phyloP scores from a whole-genome alignment of 352 stramenopile genomes.

The Blastocystis sp. region DNA sequence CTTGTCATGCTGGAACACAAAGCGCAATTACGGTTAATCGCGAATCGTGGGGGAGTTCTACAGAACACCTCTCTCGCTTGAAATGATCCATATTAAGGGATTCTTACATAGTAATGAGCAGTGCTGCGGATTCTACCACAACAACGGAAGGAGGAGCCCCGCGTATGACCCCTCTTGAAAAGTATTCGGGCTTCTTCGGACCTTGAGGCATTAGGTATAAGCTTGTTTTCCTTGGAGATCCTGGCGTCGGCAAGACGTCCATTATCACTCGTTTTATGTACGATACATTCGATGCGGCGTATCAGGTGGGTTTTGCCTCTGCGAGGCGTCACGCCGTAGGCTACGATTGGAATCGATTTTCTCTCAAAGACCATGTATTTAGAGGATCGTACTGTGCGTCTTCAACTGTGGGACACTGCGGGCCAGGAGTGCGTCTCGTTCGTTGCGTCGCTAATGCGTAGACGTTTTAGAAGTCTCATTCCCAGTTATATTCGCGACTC shows the following conservation, averaged over 20 bases:
- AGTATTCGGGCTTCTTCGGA: background rate
- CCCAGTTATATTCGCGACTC: constrained; percentile 96
- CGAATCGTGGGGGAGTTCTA: background rate
- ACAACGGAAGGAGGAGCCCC: constrained; percentile 62
- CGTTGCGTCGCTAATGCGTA: constrained; percentile 54
- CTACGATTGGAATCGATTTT: constrained; percentile 99
- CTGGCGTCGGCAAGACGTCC: constrained; percentile 98
- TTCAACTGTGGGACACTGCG: constrained; percentile 98
- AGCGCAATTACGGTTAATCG: background rate
- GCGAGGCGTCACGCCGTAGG: constrained; percentile 77
- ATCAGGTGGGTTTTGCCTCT: constrained; percentile 80
- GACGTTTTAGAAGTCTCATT: constrained; percentile 89
- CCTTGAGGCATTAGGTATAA: constrained; percentile 75
- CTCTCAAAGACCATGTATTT: constrained; percentile 99
- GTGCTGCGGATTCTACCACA: constrained; percentile 34
- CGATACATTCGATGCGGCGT: constrained; percentile 94
- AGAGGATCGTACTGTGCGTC: constrained; percentile 94
- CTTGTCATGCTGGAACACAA: background rate
- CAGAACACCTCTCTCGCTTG: background rate
- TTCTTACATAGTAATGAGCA: constrained; percentile 34
- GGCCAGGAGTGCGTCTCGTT: constrained; percentile 87
- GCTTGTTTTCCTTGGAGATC: constrained; percentile 89
- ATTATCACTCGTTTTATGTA: constrained; percentile 99
- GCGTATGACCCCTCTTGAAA: constrained; percentile 66
- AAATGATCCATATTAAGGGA: background rate